Percentiles rank a stretch among this genome's conserved stretches.
phyloP scores from a whole-genome alignment of 331 rosid genomes.

The Malus hybrid region DNA sequence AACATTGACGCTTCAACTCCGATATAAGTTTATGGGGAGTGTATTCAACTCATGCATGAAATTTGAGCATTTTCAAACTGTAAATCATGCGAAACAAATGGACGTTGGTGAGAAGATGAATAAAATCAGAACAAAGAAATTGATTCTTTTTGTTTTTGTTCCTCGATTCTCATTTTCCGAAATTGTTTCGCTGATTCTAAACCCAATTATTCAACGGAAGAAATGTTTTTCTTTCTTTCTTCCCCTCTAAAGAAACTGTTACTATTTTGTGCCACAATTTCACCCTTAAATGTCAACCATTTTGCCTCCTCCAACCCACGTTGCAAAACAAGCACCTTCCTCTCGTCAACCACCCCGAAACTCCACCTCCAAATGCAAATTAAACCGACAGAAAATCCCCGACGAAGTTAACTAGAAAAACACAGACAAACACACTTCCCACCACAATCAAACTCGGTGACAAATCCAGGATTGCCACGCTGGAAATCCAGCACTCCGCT shows the following conservation, averaged over 20 bases:
- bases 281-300: neutral
- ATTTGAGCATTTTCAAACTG: neutral
- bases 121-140: neutral
- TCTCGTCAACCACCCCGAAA: conserved; percentile 1
- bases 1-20: no score
- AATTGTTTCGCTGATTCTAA: no score
- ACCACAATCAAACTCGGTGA: neutral
- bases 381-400: conserved; percentile 1
- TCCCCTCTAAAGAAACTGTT: neutral
- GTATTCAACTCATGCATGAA: neutral
- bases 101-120: no score
- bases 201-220: neutral
- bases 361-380: neutral
- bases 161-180: no score
- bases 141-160: no score
- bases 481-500: conserved; percentile 8
- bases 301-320: conserved; percentile 15
- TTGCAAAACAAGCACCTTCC: conserved; percentile 12
- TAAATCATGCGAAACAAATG: no score
- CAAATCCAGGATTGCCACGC: neutral
- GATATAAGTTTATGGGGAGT: no score
- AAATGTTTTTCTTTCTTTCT: neutral
- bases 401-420: conserved; percentile 23
- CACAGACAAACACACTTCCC: conserved; percentile 27
- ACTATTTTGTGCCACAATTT: neutral